Evolutionary conservation across 176 grass and related monocot species (phyloP).

Genomic region (Saccharum officinarum): DNA sequence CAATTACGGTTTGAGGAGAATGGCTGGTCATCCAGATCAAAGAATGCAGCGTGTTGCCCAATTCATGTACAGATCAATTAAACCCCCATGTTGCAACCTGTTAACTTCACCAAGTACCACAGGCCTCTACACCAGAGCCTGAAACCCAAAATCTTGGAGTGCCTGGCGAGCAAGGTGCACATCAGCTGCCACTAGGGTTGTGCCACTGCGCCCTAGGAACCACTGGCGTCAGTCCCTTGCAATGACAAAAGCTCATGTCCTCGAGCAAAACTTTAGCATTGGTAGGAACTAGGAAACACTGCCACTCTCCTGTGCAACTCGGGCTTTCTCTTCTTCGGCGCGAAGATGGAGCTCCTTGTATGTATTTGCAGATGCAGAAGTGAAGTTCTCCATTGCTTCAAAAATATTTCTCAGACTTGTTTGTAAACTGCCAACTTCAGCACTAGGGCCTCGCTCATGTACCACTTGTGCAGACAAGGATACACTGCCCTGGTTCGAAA

Average conservation of each 20-base stretch:
- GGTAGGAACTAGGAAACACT: slow-evolving; percentile 21
- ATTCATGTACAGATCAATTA: neutral
- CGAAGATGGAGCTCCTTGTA: slow-evolving; percentile 61
- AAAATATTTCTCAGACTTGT: slow-evolving; percentile 66
- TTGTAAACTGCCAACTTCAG: slow-evolving; percentile 59
- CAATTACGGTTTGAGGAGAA: neutral
- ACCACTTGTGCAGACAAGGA: slow-evolving; percentile 48
- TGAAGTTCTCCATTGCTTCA: slow-evolving; percentile 84
- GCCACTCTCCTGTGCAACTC: slow-evolving; percentile 36
- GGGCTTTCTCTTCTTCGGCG: slow-evolving; percentile 76
- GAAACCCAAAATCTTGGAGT: slow-evolving; percentile 4
- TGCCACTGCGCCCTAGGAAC: neutral
- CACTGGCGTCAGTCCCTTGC: neutral
- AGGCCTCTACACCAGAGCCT: neutral
- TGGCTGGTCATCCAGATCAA: neutral
- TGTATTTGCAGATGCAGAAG: slow-evolving; percentile 45
- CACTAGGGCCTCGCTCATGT: slow-evolving; percentile 36
- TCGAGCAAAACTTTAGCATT: neutral
- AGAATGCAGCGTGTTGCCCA: neutral
- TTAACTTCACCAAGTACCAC: neutral
- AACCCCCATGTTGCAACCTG: neutral
- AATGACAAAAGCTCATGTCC: neutral
- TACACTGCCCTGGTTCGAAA: slow-evolving; percentile 52
- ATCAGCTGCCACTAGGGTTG: neutral
- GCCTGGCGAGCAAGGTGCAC: neutral